Percentiles rank a stretch among this genome's conserved stretches.
phyloP scores from a whole-genome alignment of 2,329 filamentous ascomycete species.

The Epichloe sylvatica region DNA sequence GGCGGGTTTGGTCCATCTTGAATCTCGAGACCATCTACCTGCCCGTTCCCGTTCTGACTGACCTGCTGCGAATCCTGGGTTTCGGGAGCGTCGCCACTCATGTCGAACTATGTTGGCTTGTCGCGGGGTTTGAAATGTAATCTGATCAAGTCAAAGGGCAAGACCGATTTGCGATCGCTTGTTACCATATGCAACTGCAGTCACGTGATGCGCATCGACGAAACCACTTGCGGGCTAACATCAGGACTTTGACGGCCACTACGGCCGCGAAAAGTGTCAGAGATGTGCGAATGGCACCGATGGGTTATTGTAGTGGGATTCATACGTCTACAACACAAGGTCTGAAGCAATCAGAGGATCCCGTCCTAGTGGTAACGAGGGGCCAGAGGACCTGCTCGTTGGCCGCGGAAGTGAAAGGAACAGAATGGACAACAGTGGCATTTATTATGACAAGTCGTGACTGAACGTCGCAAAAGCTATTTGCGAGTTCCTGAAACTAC shows the following conservation, averaged over 20 bases:
- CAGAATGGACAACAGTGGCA: background rate
- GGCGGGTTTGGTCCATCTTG: conserved; percentile 8
- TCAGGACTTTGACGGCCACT: no score
- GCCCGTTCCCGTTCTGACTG: conserved; percentile 13
- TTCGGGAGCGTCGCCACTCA: conserved; percentile 24
- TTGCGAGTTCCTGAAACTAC: background rate
- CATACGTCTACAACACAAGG: no score
- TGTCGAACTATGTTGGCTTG: conserved; percentile 9
- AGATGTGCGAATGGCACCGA: no score
- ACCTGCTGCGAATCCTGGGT: conserved; percentile 17
- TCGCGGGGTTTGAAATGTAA: conserved; percentile 2
- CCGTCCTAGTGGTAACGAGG: no score
- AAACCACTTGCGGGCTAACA: background rate
- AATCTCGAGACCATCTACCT: conserved; percentile 9
- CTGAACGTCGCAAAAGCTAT: background rate
- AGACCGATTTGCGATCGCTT: background rate
- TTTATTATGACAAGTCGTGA: background rate
- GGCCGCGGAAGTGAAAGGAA: background rate
- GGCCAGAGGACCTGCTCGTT: background rate
- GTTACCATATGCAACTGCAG: background rate
- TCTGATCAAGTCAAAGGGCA: background rate
- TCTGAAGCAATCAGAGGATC: no score
- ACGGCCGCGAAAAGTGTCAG: no score
- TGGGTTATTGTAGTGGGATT: no score
- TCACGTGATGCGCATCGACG: background rate